These are phyloP conservation scores for Umbelopsis vinacea DNA, from an alignment of 192 early-diverging fungal species.

Conservation along the genomic window DNA sequence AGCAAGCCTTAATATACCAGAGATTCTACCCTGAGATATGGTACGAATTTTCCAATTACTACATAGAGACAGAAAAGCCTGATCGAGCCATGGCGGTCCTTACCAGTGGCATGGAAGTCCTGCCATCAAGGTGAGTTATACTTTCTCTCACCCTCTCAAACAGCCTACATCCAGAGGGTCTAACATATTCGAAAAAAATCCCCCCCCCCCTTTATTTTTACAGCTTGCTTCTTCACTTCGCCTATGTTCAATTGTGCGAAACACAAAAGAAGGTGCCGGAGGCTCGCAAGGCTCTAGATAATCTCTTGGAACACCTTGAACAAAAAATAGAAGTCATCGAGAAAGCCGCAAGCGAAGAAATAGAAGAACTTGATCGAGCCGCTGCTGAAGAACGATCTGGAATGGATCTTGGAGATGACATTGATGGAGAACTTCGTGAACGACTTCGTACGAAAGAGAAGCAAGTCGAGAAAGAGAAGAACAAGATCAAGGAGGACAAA, in stretches of 20 bases:
- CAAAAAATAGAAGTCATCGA: slow-evolving; percentile 51
- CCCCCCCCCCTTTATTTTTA: no score
- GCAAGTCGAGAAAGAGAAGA: slow-evolving; percentile 61
- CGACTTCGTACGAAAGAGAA: slow-evolving; percentile 55
- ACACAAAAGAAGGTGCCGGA: slow-evolving; percentile 60
- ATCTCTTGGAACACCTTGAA: slow-evolving; percentile 46
- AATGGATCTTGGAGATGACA: slow-evolving; percentile 49
- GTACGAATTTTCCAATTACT: slow-evolving; percentile 74
- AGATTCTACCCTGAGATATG: slow-evolving; percentile 90
- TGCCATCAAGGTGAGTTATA: slow-evolving; percentile 66
- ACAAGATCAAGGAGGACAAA: slow-evolving; percentile 60
- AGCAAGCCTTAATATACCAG: slow-evolving; percentile 82
- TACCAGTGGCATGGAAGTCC: slow-evolving; percentile 67
- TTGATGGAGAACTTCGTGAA: slow-evolving; percentile 63
- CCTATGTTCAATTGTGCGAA: slow-evolving; percentile 74
- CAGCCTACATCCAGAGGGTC: no score
- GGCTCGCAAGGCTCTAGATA: slow-evolving; percentile 60
- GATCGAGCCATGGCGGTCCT: slow-evolving; percentile 68
- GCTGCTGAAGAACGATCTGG: slow-evolving; percentile 47
- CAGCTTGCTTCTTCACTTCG: slow-evolving; percentile 74
- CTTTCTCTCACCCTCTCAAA: neutral
- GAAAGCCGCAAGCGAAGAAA: slow-evolving; percentile 47
- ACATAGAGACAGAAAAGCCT: slow-evolving; percentile 54
- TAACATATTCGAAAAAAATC: no score
- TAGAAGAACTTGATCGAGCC: slow-evolving; percentile 45